phyloP scores from a whole-genome alignment of 768 basidiomycete species.

The Russula griseocarnosa region DNA sequence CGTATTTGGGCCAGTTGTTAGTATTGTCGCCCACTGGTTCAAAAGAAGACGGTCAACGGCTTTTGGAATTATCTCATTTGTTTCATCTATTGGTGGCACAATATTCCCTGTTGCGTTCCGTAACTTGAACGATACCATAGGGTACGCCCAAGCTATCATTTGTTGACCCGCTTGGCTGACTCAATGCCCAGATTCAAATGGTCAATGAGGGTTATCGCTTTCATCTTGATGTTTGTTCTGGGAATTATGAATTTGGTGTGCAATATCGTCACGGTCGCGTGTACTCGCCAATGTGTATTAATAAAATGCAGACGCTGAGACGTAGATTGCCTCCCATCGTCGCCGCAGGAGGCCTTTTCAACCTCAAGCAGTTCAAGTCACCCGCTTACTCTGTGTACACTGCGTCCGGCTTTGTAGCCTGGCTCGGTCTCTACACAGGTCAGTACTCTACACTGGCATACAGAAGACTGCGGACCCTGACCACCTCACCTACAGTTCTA shows the following conservation, averaged over 20 bases:
- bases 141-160: slow-evolving; percentile 38
- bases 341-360: slow-evolving; percentile 54
- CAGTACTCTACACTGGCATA: not conserved
- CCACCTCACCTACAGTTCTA: slow-evolving; percentile 41
- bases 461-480: not conserved
- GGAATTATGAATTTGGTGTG: slow-evolving; percentile 51
- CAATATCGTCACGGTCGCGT: slow-evolving; percentile 15
- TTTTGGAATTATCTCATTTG: slow-evolving; percentile 58
- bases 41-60: slow-evolving; percentile 52
- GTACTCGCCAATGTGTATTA: not conserved
- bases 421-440: slow-evolving; percentile 61
- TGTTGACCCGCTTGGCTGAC: not conserved
- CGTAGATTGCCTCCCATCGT: slow-evolving; percentile 54
- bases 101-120: slow-evolving; percentile 60
- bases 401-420: slow-evolving; percentile 50
- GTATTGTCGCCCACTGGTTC: slow-evolving; percentile 72
- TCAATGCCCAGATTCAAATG: slow-evolving; percentile 56
- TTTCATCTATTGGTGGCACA: slow-evolving; percentile 66
- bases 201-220: slow-evolving; percentile 70
- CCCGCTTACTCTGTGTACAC: slow-evolving; percentile 56
- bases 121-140: slow-evolving; percentile 50
- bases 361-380: slow-evolving; percentile 52
- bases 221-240: slow-evolving; percentile 53
- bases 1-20: slow-evolving; percentile 58
- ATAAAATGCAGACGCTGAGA: slow-evolving; percentile 33